Evolutionary conservation across 2,329 filamentous ascomycete species (phyloP).

Genomic region (Fonsecaea nubica): DNA sequence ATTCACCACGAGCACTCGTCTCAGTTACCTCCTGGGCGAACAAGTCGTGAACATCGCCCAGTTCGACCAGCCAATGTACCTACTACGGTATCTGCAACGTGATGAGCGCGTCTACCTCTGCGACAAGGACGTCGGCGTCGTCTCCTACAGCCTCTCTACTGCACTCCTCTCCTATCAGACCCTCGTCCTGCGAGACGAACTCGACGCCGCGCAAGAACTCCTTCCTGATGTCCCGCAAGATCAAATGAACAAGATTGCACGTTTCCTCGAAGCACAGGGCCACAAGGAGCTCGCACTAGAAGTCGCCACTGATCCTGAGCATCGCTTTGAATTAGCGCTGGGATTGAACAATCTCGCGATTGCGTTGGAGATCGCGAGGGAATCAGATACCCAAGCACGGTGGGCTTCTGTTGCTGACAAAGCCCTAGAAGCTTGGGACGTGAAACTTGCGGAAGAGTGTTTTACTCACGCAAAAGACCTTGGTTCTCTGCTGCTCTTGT

Average conservation of each 20-base stretch:
- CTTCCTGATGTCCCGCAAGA: constrained; percentile 84
- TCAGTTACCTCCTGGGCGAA: constrained; percentile 97
- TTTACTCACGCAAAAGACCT: constrained; percentile 90
- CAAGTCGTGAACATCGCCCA: constrained; percentile 97
- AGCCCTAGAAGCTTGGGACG: constrained; percentile 83
- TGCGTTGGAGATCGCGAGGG: constrained; percentile 80
- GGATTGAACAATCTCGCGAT: constrained; percentile 82
- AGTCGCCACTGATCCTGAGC: constrained; percentile 91
- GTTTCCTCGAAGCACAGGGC: constrained; percentile 95
- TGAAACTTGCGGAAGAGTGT: constrained; percentile 87
- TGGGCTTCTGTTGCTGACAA: constrained; percentile 98
- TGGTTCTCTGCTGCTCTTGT: constrained; percentile 83
- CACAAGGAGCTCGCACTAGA: constrained; percentile 95
- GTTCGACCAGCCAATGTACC: constrained; percentile 94
- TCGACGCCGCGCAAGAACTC: constrained; percentile 87
- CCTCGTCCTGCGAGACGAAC: constrained; percentile 87
- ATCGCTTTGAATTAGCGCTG: constrained; percentile 93
- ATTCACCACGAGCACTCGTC: constrained; percentile 95
- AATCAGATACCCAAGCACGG: constrained; percentile 90
- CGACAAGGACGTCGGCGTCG: constrained; percentile 92
- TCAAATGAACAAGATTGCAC: constrained; percentile 96
- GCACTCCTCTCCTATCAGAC: constrained; percentile 97
- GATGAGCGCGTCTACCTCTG: constrained; percentile 94
- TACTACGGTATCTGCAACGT: constrained; percentile 91
- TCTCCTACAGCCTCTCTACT: constrained; percentile 88